Base-by-base conservation (phyloP, 306 rosid species). In the Hippophae rhamnoides region DNA sequence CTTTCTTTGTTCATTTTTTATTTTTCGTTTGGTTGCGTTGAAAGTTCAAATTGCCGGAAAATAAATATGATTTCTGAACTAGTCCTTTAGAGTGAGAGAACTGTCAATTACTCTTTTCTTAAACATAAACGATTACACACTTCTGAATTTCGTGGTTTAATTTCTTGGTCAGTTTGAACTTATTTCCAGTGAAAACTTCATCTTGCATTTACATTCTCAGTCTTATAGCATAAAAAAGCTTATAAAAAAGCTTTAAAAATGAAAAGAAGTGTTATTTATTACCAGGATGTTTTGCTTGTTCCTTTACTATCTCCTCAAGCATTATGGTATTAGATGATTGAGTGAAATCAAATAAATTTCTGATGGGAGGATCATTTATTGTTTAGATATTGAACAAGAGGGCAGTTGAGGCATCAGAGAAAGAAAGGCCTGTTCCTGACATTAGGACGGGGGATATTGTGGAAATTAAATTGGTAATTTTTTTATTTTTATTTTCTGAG, bases 391-490 rank as follows among this genome's bases (percentile, higher is more conserved):
- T 92, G 66, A 84, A 92, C 72, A 73, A 74, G 70, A 82, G 78
- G 74, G 96, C 96, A 59, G 69, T 92, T 75, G 96, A 84, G 64
- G 90, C 96, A 1, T 79, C 96, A 0, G 82, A 83, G 66, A 77
- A 76, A 58, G 80, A 73, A 78, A 83, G 96, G 64, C 82, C 83
- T 0, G 83, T 82, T 68, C 99, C 96, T 5, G 88, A 85, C 51
- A 44, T 92, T 54, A 88, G 99, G 76, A 82, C 86, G 9, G 95
- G 99, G 26, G 99, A 88, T 72, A 56, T 92, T 69, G 87, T 92
- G 64, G 80, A 88, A 76, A 84, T 88, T 66, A 92, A 81, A 86
- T 78, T 87, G 96, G 99, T 88, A 88, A 18, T 48, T 13, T 50
- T 7, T 40, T 9, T 25, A 13, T 13, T 18, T 12, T 59, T 9